These are phyloP conservation scores for Xylariaceae sp. DNA, from an alignment of 2,329 filamentous ascomycete genomes.

Conservation along the genomic window DNA sequence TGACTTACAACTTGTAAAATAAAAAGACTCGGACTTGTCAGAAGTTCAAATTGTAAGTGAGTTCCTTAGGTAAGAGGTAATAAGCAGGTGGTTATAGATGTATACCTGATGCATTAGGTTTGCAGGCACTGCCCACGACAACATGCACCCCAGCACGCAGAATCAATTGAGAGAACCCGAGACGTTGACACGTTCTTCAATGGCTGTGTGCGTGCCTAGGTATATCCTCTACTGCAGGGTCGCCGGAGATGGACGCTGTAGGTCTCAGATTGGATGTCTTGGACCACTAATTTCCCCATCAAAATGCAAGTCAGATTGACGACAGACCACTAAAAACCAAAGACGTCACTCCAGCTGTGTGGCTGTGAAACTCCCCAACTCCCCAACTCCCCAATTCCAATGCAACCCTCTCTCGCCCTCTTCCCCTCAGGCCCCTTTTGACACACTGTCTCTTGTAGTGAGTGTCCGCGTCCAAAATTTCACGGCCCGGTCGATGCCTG, in stretches of 20 bases:
- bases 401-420: background rate
- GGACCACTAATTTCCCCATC: constrained; percentile 3
- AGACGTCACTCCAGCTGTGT: constrained; percentile 1
- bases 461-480: constrained; percentile 1
- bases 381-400: constrained; percentile 7
- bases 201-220: constrained; percentile 5
- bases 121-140: no score
- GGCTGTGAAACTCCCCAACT: constrained; percentile 1
- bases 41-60: no score
- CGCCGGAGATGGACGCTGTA: constrained; percentile 8
- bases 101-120: no score
- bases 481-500: constrained; percentile 4
- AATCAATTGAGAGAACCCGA: constrained; percentile 1
- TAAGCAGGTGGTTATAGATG: no score
- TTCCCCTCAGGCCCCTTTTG: constrained; percentile 8
- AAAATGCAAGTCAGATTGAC: background rate
- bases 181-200: constrained; percentile 13
- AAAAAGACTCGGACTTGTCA: no score
- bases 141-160: no score
- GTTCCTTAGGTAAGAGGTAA: no score
- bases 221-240: no score
- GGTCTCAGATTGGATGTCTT: constrained; percentile 5
- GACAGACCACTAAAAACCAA: constrained; percentile 2
- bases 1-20: no score
- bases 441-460: no score